Conservation (phyloP, 164 flowering plant genomes). For the Chimonanthus praecox region DNA sequence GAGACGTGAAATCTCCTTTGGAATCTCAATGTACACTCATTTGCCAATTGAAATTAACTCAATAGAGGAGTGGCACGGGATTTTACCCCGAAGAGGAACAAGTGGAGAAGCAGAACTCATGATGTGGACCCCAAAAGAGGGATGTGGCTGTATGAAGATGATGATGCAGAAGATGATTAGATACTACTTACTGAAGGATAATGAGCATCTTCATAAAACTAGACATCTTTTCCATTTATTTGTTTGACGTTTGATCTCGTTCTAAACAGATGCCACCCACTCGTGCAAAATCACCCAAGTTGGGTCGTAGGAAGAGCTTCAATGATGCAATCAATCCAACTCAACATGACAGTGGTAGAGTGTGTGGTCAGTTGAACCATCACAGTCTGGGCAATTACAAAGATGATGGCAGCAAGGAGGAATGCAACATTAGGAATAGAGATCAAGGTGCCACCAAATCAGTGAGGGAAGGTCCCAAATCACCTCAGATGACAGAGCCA, state of each 20-base stretch:
- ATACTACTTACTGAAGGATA: not conserved
- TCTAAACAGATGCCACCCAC: conserved; percentile 62
- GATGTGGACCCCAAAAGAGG: too few relatives aligned
- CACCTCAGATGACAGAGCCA: conserved; percentile 26
- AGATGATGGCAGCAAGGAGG: conserved; percentile 28
- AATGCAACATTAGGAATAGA: conserved; percentile 12
- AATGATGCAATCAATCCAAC: conserved; percentile 41
- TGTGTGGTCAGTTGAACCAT: conserved; percentile 33
- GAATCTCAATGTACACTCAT: too few relatives aligned
- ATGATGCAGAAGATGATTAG: too few relatives aligned
- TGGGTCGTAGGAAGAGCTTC: conserved; percentile 77
- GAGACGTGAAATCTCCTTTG: too few relatives aligned
- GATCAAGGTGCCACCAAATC: conserved; percentile 22
- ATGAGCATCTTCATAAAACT: not conserved
- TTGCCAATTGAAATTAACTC: too few relatives aligned
- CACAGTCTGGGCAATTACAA: conserved; percentile 52
- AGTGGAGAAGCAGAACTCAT: too few relatives aligned
- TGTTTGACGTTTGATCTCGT: not conserved
- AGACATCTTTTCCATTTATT: not conserved
- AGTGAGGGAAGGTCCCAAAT: conserved; percentile 24
- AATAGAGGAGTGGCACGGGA: too few relatives aligned
- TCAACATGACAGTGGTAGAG: conserved; percentile 26
- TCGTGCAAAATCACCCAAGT: conserved; percentile 84
- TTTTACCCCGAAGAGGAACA: too few relatives aligned
- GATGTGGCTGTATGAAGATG: too few relatives aligned